phyloP scores from a whole-genome alignment of 164 flowering plant genomes.

The Dillenia suffruticosa region DNA sequence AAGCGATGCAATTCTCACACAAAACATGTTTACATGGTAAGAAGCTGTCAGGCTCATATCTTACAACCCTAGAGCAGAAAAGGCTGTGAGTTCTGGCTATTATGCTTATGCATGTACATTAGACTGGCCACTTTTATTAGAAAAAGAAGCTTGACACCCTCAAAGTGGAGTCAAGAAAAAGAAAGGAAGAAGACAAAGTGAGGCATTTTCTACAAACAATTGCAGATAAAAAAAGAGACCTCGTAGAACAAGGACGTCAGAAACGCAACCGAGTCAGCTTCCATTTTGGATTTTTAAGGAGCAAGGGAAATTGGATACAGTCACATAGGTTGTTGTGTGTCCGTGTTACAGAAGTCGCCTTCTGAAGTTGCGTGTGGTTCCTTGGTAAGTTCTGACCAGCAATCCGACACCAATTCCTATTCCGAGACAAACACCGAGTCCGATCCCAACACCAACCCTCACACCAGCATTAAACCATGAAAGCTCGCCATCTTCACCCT shows the following conservation, averaged over 20 bases:
- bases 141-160: too few species aligned
- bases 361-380: conserved; percentile 62
- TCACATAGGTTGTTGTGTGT: not conserved
- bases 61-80: too few species aligned
- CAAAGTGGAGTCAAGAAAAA: too few species aligned
- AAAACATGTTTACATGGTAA: too few species aligned
- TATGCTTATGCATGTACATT: too few species aligned
- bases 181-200: too few species aligned
- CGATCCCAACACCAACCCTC: conserved; percentile 85
- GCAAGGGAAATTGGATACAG: not conserved
- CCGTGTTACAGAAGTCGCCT: conserved; percentile 40
- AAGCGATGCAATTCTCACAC: too few species aligned
- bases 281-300: conserved; percentile 11
- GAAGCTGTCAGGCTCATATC: too few species aligned
- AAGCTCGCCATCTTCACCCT: conserved; percentile 76
- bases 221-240: too few species aligned
- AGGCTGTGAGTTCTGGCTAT: too few species aligned
- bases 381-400: conserved; percentile 72
- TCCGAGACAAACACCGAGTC: conserved; percentile 82
- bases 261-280: conserved; percentile 15
- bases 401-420: conserved; percentile 82
- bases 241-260: not conserved
- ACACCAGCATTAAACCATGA: conserved; percentile 93
- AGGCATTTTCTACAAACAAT: too few species aligned
- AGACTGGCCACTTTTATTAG: too few species aligned